Base-by-base conservation (phyloP, 257 asterid species). In the Mentha longifolia region DNA sequence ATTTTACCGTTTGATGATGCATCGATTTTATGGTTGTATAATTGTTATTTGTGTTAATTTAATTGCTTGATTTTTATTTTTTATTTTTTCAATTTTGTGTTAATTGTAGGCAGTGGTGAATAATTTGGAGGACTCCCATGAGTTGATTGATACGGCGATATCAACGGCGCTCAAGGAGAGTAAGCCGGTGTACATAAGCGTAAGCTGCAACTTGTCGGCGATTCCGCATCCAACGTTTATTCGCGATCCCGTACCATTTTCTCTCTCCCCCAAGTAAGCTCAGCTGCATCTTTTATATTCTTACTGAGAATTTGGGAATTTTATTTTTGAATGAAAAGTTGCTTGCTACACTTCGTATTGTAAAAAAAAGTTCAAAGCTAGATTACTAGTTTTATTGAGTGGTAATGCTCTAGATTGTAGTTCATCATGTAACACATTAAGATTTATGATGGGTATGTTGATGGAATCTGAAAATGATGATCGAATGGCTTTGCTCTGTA, bases 171-270 rank as follows among this genome's bases (percentile, higher is more conserved):
- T 81, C 12, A 81, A 71, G 71, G 86, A 81, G 72, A 81, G 86
- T 43, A 81, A 81, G 68, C 86, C 86, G 0, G 86, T 81, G 62
- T 81, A 78, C 41, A 72, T 81, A 12, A 78, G 83, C 42, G 56
- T 81, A 0, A 59, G 86, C 71, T 78, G 83, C 67, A 81, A 81
- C 49, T 68, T 81, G 72, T 47, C 86, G 28, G 80, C 77, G 19
- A 81, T 81, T 52, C 83, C 86, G 1, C 86, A 81, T 19, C 86
- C 83, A 0, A 43, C 86, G 13, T 81, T 81, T 73, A 64, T 63
- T 14, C 70, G 74, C 2, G 74, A 78, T 6, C 86, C 86, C 1
- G 74, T 81, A 17, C 86, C 86, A 0, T 81, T 81, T 64, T 63
- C 75, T 0, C 71, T 75, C 12, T 25, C 83, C 4, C 86, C 85